A percentile compares a stretch with the other conserved stretches of the same genome.
Conservation (phyloP, 139 green algal genomes). For the Picochlorum sp. region DNA sequence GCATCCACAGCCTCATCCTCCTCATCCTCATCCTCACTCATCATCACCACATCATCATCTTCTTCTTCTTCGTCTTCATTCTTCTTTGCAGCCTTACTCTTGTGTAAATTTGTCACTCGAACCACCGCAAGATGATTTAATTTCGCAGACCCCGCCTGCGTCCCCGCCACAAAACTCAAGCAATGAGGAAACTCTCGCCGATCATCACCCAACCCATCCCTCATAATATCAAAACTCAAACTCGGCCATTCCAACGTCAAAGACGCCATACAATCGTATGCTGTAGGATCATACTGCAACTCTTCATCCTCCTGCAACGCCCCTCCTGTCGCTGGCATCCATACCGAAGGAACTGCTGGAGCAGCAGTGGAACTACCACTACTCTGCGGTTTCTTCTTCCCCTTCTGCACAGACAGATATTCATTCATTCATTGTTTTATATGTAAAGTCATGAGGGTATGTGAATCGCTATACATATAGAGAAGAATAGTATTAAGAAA, state of each 20-base stretch:
- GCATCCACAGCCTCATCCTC: constrained; percentile 46
- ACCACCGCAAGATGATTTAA: constrained; percentile 74
- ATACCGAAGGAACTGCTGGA: constrained; percentile 52
- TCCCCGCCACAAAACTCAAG: constrained; percentile 72
- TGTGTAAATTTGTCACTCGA: constrained; percentile 50
- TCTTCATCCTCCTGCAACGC: constrained; percentile 76
- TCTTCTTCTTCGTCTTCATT: not conserved
- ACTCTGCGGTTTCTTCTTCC: too few species aligned
- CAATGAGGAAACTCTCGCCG: constrained; percentile 82
- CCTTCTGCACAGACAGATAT: not conserved
- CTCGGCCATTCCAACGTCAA: constrained; percentile 87
- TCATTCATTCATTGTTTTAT: too few species aligned
- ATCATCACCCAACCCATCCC: constrained; percentile 49
- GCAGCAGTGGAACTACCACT: not conserved
- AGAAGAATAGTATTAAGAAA: too few species aligned
- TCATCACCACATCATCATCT: constrained; percentile 15
- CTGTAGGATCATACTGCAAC: constrained; percentile 89
- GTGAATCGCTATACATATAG: too few species aligned
- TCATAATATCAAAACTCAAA: constrained; percentile 89
- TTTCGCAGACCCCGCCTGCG: constrained; percentile 48
- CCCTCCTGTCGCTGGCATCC: constrained; percentile 55
- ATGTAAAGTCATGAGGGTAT: too few species aligned
- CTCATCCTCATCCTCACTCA: constrained; percentile 9
- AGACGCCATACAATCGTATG: constrained; percentile 90
- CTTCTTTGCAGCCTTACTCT: constrained; percentile 15